A percentile compares a stretch with the other conserved stretches of the same genome.
phyloP scores from a whole-genome alignment of 163 green algal genomes.

The Scenedesmus sp. region DNA sequence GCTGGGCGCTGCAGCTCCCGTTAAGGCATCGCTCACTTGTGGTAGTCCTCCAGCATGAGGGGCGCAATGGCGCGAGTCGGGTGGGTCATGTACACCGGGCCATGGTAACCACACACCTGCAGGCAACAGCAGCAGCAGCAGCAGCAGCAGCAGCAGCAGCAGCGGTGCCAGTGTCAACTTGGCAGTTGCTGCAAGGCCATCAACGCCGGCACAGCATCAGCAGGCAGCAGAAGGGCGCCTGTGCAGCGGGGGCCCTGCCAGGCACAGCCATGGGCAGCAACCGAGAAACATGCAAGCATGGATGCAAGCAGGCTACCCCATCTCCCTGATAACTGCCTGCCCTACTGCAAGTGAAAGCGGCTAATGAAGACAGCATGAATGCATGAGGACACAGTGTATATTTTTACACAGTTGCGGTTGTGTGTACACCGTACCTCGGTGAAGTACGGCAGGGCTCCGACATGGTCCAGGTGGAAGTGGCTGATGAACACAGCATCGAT shows the following conservation, averaged over 20 bases:
- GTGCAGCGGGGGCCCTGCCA: too few species aligned
- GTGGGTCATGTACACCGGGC: constrained; percentile 78
- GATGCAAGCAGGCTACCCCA: too few species aligned
- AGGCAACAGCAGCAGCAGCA: neutral
- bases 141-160: neutral
- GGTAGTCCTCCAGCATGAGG: constrained; percentile 84
- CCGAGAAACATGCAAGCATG: too few species aligned
- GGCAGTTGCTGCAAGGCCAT: neutral
- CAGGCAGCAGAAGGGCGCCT: neutral
- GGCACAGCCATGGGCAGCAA: too few species aligned
- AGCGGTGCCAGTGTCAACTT: neutral
- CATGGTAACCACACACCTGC: constrained; percentile 70
- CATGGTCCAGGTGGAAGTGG: constrained; percentile 85
- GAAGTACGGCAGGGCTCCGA: constrained; percentile 82
- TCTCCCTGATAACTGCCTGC: neutral
- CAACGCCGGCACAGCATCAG: neutral
- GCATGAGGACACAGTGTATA: neutral
- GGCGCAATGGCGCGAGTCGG: constrained; percentile 79
- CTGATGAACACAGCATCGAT: constrained; percentile 82
- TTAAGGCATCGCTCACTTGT: constrained; percentile 50
- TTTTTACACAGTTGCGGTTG: neutral
- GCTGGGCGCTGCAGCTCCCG: too few species aligned
- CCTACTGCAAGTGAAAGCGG: too few species aligned
- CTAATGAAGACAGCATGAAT: neutral
- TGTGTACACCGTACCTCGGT: constrained; percentile 63